Percentiles rank a stretch among this genome's conserved stretches.
These are phyloP conservation scores for Poterioochromonas sp. DNA, from an alignment of 352 stramenopile genomes.

Conservation along the genomic window DNA sequence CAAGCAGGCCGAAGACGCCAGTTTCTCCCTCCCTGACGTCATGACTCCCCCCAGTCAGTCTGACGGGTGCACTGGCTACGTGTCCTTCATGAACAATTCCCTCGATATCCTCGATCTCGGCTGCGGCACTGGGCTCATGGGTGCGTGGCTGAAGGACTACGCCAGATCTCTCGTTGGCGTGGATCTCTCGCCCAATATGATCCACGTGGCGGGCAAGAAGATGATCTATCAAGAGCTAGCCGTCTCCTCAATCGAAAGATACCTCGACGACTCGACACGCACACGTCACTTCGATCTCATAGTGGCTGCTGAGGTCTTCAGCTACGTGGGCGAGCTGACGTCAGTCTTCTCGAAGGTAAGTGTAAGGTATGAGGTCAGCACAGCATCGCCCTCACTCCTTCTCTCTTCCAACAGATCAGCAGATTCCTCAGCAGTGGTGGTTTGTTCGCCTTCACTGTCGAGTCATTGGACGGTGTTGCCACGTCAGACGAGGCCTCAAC, in stretches of 20 bases:
- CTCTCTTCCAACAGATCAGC: neutral
- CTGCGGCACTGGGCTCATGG: constrained; percentile 3
- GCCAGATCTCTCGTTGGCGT: neutral
- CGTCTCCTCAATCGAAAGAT: neutral
- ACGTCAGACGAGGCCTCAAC: neutral
- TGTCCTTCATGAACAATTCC: neutral
- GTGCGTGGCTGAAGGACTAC: constrained; percentile 13
- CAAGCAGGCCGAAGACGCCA: neutral
- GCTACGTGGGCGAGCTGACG: neutral
- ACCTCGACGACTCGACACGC: neutral
- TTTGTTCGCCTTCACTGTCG: neutral
- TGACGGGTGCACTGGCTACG: neutral
- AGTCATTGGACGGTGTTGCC: neutral
- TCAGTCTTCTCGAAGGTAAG: neutral
- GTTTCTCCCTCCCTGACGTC: neutral
- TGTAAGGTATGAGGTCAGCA: neutral
- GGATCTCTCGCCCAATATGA: neutral
- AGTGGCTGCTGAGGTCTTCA: neutral
- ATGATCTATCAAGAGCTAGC: neutral
- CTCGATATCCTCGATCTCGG: constrained; percentile 2
- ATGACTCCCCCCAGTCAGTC: neutral
- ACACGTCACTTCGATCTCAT: neutral
- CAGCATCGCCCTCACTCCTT: neutral
- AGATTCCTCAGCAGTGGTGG: neutral
- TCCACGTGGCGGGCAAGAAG: neutral